Evolutionary conservation across 176 grass and related monocot species (phyloP).

Genomic region (Phoenix roebelenii): DNA sequence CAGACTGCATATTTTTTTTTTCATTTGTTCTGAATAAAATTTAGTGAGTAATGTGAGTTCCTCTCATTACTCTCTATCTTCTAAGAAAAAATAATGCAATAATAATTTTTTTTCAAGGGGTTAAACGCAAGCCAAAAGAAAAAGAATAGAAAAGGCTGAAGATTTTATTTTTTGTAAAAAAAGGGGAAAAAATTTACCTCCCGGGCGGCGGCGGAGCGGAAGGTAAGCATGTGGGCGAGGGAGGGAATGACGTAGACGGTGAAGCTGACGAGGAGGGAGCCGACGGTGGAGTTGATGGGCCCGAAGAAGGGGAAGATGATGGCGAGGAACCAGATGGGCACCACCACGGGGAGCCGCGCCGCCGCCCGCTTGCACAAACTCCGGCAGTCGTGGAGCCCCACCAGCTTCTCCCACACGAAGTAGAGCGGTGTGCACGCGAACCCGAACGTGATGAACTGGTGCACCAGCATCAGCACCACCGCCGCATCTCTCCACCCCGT

Average conservation of each 20-base stretch:
- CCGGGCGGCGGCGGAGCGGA: conserved; percentile 34
- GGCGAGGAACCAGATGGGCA: conserved; percentile 54
- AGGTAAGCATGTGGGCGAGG: conserved; percentile 40
- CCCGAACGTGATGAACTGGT: conserved; percentile 91
- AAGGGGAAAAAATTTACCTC: conserved; percentile 5
- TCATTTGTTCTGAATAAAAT: too few species aligned
- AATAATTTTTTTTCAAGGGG: too few species aligned
- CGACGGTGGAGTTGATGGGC: conserved; percentile 54
- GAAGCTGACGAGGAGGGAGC: conserved; percentile 54
- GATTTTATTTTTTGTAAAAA: too few species aligned
- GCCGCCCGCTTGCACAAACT: conserved; percentile 28
- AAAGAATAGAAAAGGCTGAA: too few species aligned
- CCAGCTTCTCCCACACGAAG: conserved; percentile 84
- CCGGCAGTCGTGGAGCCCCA: conserved; percentile 39
- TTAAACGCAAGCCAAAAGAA: too few species aligned
- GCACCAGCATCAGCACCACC: conserved; percentile 65
- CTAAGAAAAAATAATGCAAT: too few species aligned
- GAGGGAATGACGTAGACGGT: conserved; percentile 57
- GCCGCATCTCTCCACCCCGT: conserved; percentile 38
- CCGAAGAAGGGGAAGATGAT: conserved; percentile 58
- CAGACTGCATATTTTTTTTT: too few species aligned
- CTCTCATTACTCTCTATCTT: too few species aligned
- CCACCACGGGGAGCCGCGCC: conserved; percentile 33
- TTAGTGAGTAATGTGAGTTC: too few species aligned
- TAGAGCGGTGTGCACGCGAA: conserved; percentile 82